Percentiles rank a stretch among this genome's conserved stretches.
These are phyloP conservation scores for Petasospora fabianii DNA, from an alignment of 1,139 yeast genomes.

Conservation along the genomic window DNA sequence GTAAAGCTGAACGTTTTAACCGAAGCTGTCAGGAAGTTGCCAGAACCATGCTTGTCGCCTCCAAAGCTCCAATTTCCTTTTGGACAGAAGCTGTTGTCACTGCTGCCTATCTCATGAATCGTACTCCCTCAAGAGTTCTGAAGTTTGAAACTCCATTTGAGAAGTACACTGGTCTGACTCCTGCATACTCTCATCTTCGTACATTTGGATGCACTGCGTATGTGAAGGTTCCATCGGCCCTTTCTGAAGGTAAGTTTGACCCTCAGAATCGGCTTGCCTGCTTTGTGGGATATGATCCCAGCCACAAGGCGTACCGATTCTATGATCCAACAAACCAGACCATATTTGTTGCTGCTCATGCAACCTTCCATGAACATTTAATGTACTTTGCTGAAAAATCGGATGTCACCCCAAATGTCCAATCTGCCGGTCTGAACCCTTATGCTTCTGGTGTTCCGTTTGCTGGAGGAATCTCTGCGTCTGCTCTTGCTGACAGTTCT, in stretches of 20 bases:
- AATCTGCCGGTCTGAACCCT: too few relatives aligned
- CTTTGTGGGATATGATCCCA: background rate
- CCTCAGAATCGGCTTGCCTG: background rate
- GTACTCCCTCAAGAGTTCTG: background rate
- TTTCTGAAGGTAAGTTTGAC: background rate
- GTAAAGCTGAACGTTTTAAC: background rate
- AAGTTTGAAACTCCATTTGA: background rate
- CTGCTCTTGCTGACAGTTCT: too few relatives aligned
- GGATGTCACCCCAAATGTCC: too few relatives aligned
- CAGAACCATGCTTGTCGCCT: background rate
- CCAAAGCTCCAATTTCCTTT: background rate
- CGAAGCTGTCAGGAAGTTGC: conserved; percentile 27
- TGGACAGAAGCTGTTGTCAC: background rate
- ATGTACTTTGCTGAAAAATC: background rate
- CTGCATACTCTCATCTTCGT: background rate
- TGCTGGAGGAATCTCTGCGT: too few relatives aligned
- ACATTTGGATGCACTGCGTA: background rate
- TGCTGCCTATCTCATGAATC: background rate
- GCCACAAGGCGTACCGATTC: background rate
- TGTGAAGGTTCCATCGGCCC: background rate
- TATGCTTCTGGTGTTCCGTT: too few relatives aligned
- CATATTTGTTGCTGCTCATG: background rate
- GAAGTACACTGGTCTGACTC: background rate
- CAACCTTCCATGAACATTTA: background rate
- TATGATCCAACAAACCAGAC: background rate